phyloP scores from a whole-genome alignment of 1,284 basidiomycete genomes.

The Stygiomarasmius scandens region DNA sequence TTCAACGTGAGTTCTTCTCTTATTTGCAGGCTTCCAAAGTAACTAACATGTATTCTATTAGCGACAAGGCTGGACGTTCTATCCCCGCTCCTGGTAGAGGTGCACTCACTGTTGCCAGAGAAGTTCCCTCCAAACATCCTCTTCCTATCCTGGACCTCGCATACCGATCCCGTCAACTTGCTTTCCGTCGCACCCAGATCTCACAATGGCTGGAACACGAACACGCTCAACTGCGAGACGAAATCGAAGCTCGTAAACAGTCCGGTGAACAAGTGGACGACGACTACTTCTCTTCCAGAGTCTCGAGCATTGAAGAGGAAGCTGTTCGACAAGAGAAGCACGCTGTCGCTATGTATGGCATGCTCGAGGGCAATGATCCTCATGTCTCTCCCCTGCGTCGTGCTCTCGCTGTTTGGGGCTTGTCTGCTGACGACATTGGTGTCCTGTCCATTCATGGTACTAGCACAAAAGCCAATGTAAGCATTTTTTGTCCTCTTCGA shows the following conservation, averaged over 20 bases:
- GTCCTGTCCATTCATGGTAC: slow-evolving; percentile 92
- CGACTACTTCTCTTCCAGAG: slow-evolving; percentile 72
- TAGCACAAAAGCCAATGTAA: slow-evolving; percentile 90
- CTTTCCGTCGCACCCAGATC: slow-evolving; percentile 93
- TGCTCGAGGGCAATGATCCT: slow-evolving; percentile 89
- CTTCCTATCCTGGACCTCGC: slow-evolving; percentile 78
- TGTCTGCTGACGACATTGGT: slow-evolving; percentile 91
- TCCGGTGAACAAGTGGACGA: slow-evolving; percentile 60
- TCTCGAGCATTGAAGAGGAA: slow-evolving; percentile 87
- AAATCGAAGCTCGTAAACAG: slow-evolving; percentile 65
- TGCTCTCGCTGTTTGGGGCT: slow-evolving; percentile 94
- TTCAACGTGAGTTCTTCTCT: slow-evolving; percentile 70
- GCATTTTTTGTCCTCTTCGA: slow-evolving; percentile 24
- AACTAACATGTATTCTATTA: slow-evolving; percentile 30
- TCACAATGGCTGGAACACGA: slow-evolving; percentile 93
- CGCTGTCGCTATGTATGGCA: slow-evolving; percentile 86
- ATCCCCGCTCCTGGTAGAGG: slow-evolving; percentile 93
- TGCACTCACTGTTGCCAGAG: slow-evolving; percentile 83
- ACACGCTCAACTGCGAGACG: slow-evolving; percentile 79
- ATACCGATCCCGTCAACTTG: slow-evolving; percentile 89
- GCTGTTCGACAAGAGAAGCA: slow-evolving; percentile 91
- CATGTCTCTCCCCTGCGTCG: slow-evolving; percentile 89
- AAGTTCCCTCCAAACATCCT: slow-evolving; percentile 76
- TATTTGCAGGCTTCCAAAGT: background rate
- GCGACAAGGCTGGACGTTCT: slow-evolving; percentile 94